Evolutionary conservation across 1,284 basidiomycete genomes (phyloP), one percentile per base, ranked within the genome.

Genomic region (Bondarzewia mesenterica): DNA sequence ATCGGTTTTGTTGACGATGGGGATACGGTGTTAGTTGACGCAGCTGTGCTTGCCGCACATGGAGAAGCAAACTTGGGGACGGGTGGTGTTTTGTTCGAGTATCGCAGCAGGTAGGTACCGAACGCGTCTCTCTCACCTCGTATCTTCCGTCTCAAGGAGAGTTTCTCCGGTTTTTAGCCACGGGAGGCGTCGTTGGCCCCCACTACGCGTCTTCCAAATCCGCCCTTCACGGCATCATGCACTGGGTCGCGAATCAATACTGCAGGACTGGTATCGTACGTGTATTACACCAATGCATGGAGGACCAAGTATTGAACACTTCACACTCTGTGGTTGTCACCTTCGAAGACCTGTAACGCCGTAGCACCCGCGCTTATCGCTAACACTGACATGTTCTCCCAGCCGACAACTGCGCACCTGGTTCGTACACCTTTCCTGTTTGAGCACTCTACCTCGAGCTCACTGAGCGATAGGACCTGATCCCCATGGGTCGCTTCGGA

Each of bases 201-300:
- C 76, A 78, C 50, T 78, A 79, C 48, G 75, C 77, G 2, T 77
- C 74, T 0, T 77, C 75, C 1, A 79, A 79, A 51, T 70, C 75
- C 5, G 77, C 75, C 3, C 57, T 78, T 50, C 75, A 78, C 53
- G 77, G 76, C 0, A 63, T 78, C 3, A 61, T 77, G 42, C 77
- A 77, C 52, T 78, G 77, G 77, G 61, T 77, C n/a, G 72, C 76
- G 5, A 61, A 62, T 35, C 62, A 74, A 32, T 74, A 78, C 52
- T 69, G 71, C n/a, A 72, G 73, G 53, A 70, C 72, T 14, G 76
- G 76, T 14, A 67, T 79, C 46, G 75, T 77, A 54, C 48, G 73
- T 59, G 6, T 23, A 25, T 32, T 8, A 10, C 41, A 8, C 32
- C 20, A 4, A 44, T 23, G 14, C 12, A 20, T 44, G 35, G 16